Percentiles rank a stretch among this genome's conserved stretches.
These are phyloP conservation scores for Candida michaelii DNA, from an alignment of 805 yeast genomes.

Conservation along the genomic window DNA sequence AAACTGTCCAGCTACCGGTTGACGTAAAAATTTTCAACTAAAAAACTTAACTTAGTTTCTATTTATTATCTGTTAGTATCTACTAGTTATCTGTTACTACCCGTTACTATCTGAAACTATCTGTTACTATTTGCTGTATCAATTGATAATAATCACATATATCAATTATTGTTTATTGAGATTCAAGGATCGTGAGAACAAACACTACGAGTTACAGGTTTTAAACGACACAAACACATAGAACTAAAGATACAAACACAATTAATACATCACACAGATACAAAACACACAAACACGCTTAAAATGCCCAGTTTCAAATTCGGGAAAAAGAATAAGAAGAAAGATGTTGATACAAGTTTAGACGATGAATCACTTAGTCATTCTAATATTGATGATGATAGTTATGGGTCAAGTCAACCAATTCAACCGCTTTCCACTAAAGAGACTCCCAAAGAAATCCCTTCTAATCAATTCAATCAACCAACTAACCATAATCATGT, in stretches of 20 bases:
- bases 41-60: too few species aligned
- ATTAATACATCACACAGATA: background rate
- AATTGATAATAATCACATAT: too few species aligned
- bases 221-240: background rate
- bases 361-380: constrained; percentile 14
- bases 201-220: background rate
- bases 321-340: constrained; percentile 41
- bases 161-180: background rate
- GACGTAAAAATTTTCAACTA: constrained; percentile 2
- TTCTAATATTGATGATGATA: constrained; percentile 2
- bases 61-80: too few species aligned
- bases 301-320: constrained; percentile 60
- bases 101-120: too few species aligned
- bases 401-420: constrained; percentile 9
- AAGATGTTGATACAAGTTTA: constrained; percentile 11
- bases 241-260: background rate
- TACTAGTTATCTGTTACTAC: too few species aligned
- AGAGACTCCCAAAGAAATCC: background rate
- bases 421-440: constrained; percentile 14
- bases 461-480: background rate
- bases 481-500: background rate
- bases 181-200: background rate
- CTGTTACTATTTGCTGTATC: too few species aligned
- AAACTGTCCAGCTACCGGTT: background rate
- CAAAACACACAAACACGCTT: background rate